Conservation (phyloP, 495 filamentous ascomycete species). For the Cairneyella variabilis region DNA sequence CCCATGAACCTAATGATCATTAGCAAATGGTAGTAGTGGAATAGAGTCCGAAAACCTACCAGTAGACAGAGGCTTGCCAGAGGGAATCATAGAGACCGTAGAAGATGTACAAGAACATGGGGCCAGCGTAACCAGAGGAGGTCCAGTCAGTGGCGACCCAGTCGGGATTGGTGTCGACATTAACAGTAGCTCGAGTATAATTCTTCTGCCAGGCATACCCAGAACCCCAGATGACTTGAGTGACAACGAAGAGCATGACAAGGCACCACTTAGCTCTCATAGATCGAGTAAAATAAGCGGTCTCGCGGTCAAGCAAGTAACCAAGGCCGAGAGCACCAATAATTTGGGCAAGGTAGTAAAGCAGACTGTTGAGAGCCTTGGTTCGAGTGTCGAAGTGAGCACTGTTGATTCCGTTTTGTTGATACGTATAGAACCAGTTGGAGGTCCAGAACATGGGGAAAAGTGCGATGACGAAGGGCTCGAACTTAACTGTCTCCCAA, state of each 20-base stretch:
- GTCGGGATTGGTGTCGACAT: conserved; percentile 13
- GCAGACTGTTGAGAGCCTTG: conserved; percentile 73
- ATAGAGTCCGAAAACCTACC: conserved; percentile 47
- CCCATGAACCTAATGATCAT: conserved; percentile 74
- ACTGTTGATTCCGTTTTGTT: conserved; percentile 54
- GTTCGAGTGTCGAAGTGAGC: conserved; percentile 81
- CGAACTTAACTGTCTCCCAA: conserved; percentile 64
- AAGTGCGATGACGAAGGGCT: conserved; percentile 76
- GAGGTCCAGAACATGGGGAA: conserved; percentile 86
- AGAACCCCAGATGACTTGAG: conserved; percentile 82
- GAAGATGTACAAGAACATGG: conserved; percentile 90
- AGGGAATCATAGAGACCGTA: conserved; percentile 88
- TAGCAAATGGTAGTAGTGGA: not conserved
- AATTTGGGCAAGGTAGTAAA: conserved; percentile 90
- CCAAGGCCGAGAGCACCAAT: conserved; percentile 78
- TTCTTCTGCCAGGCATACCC: conserved; percentile 77
- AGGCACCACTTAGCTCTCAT: conserved; percentile 73
- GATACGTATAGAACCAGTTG: conserved; percentile 77
- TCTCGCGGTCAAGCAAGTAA: conserved; percentile 63
- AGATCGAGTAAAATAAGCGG: conserved; percentile 60
- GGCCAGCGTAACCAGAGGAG: conserved; percentile 64
- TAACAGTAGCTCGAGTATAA: conserved; percentile 43
- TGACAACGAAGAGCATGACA: conserved; percentile 62
- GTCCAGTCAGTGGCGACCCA: conserved; percentile 58
- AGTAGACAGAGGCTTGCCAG: conserved; percentile 85